Base-by-base conservation (phyloP, 768 basidiomycete species). In the Saitozyma podzolica region DNA sequence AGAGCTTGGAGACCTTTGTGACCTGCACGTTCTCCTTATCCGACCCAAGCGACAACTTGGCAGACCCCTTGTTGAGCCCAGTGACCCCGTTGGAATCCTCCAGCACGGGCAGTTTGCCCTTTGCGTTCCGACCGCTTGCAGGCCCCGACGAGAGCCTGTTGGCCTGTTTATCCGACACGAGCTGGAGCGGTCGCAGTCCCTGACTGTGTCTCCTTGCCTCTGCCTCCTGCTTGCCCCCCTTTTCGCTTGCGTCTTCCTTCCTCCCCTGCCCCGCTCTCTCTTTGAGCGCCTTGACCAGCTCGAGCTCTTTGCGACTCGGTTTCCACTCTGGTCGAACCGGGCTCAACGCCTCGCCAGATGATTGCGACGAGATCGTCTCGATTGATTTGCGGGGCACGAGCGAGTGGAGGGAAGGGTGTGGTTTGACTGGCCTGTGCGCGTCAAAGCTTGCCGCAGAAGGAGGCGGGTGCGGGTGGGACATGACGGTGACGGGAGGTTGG, bases 381-480 rank as follows among this genome's bases (percentile, higher is more conserved):
- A 54, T 70, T 1, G 64, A 66, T 53, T 56, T 60, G 16, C 45
- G 20, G 14, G n/a, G 20, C 13, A 52, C 11, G 16, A 52, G 13
- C 11, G 51, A 52, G 17, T 52, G 51, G 11, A 52, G 39, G 2
- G 51, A 52, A 19, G 51, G 51, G 39, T 52, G 51, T 17, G 51
- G 54, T 40, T 45, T 20, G 53, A 58, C 43, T 10, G 62, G 48
- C 10, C 53, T 49, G 47, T 58, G 63, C 19, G 56, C 40, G 20
- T 43, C 50, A 37, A 50, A 40, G 16, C 47, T 17, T 5, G 40
- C 16, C 3, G 17, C 17, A 0, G 37, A 43, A 29, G 67, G 67
- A n/a, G 65, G 65, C 9, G 68, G 68, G 50, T 64, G 60, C 13
- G 68, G 65, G 47, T 66, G 62, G 6, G 68, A 59, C 13, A 39